These are phyloP conservation scores for Epichloe elymi DNA, from an alignment of 2,329 filamentous ascomycete genomes.

Conservation along the genomic window DNA sequence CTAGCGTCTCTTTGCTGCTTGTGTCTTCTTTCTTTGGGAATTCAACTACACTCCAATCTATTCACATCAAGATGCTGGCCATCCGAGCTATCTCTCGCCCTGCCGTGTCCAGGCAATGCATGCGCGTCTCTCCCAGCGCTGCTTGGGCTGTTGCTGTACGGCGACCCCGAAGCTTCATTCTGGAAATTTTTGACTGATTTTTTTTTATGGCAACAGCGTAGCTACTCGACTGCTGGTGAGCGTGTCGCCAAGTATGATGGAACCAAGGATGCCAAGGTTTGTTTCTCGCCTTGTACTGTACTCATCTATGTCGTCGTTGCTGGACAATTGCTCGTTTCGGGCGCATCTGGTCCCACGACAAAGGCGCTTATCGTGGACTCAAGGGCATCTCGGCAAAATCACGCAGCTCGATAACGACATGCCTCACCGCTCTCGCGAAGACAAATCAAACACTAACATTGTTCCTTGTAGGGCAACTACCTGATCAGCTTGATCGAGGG, in stretches of 20 bases:
- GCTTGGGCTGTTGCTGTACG: constrained; percentile 25
- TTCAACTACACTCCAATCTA: constrained; percentile 7
- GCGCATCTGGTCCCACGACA: neutral
- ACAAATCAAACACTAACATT: neutral
- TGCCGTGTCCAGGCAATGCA: constrained; percentile 61
- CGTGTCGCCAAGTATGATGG: constrained; percentile 90
- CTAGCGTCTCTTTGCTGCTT: constrained; percentile 11
- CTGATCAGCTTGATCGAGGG: constrained; percentile 96
- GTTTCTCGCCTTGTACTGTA: constrained; percentile 22
- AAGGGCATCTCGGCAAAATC: constrained; percentile 14
- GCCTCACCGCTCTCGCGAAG: neutral
- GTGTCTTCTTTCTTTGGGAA: constrained; percentile 12
- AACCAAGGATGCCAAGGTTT: constrained; percentile 74
- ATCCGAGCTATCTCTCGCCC: constrained; percentile 61
- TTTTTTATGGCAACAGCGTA: constrained; percentile 35
- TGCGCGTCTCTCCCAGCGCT: constrained; percentile 53
- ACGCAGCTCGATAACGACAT: neutral
- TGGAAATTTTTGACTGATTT: constrained; percentile 1
- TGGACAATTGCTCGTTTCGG: neutral
- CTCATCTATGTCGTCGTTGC: neutral
- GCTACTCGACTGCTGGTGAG: constrained; percentile 52
- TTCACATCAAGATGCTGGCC: constrained; percentile 57
- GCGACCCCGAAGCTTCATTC: constrained; percentile 4
- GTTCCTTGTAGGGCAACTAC: constrained; percentile 63
- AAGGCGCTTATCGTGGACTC: neutral